phyloP scores from a whole-genome alignment of 148 eudicot genomes.

The Vaccinium myrtillus region DNA sequence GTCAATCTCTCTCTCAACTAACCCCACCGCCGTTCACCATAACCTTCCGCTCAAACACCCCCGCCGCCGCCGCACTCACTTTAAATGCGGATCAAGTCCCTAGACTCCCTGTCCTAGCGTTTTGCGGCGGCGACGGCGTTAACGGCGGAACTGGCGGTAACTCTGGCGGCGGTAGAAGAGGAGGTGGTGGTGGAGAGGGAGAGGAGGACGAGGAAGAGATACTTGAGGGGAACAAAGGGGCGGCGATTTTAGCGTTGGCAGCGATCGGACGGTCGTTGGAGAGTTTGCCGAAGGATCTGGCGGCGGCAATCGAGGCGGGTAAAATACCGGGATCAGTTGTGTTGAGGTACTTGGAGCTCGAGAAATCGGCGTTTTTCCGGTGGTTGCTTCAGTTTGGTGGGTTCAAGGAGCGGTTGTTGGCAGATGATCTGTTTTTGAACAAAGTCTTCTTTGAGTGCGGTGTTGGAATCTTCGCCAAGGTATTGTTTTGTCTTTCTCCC shows the following conservation, averaged over 20 bases:
- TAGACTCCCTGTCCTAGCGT: background rate
- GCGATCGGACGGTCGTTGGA: slow-evolving; percentile 62
- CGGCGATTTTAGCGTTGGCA: slow-evolving; percentile 61
- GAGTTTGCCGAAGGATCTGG: slow-evolving; percentile 77
- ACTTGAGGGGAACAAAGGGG: slow-evolving; percentile 39
- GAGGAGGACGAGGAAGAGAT: slow-evolving; percentile 20
- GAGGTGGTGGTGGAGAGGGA: slow-evolving; percentile 17
- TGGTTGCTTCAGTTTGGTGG: slow-evolving; percentile 86
- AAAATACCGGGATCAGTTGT: slow-evolving; percentile 61
- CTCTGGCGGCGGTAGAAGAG: slow-evolving; percentile 28
- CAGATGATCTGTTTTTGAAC: slow-evolving; percentile 87
- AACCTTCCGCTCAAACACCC: slow-evolving; percentile 8
- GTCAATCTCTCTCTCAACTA: slow-evolving; percentile 5
- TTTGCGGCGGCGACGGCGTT: slow-evolving; percentile 28
- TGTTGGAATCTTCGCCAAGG: slow-evolving; percentile 87
- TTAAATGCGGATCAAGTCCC: background rate
- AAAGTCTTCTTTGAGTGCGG: slow-evolving; percentile 85
- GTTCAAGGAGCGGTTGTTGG: slow-evolving; percentile 77
- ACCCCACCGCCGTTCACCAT: slow-evolving; percentile 5
- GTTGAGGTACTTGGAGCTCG: slow-evolving; percentile 53
- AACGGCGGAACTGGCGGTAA: slow-evolving; percentile 21
- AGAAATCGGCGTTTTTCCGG: slow-evolving; percentile 49
- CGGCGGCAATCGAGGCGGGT: slow-evolving; percentile 62
- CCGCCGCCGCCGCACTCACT: slow-evolving; percentile 4
- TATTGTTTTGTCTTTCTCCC: background rate